Conservation (phyloP, 2,329 filamentous ascomycete species). For the Colletotrichum zoysiae region DNA sequence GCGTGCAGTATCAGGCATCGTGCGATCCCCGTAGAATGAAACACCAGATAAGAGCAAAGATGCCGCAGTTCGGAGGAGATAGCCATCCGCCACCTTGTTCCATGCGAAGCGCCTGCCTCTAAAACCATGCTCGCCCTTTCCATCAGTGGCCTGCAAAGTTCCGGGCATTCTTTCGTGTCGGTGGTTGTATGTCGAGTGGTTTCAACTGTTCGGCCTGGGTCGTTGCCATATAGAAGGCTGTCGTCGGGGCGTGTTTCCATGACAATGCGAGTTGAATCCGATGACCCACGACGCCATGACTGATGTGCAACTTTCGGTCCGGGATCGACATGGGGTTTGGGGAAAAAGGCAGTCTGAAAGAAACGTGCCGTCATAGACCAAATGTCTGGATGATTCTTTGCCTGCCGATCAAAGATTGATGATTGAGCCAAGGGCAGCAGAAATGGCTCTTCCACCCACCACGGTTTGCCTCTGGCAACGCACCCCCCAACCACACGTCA, state of each 20-base stretch:
- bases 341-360: not conserved
- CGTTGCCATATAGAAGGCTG: no score
- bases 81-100: not conserved
- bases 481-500: no score
- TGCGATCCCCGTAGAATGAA: not conserved
- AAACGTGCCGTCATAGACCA: not conserved
- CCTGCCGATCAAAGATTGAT: not conserved
- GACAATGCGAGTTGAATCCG: not conserved
- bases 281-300: not conserved
- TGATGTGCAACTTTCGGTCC: not conserved
- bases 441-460: not conserved
- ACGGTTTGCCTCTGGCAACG: not conserved
- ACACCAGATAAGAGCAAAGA: not conserved
- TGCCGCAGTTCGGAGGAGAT: not conserved
- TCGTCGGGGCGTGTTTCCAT: not conserved
- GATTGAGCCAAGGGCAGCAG: not conserved
- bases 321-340: not conserved
- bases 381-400: not conserved
- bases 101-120: accelerated
- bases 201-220: no score
- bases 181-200: not conserved
- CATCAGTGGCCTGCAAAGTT: no score
- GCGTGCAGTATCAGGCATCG: not conserved
- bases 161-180: not conserved
- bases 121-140: no score